Evolutionary conservation across 805 yeast species (phyloP), one percentile per base, ranked within the genome.

Genomic region (Isabelozyma rhagii): DNA sequence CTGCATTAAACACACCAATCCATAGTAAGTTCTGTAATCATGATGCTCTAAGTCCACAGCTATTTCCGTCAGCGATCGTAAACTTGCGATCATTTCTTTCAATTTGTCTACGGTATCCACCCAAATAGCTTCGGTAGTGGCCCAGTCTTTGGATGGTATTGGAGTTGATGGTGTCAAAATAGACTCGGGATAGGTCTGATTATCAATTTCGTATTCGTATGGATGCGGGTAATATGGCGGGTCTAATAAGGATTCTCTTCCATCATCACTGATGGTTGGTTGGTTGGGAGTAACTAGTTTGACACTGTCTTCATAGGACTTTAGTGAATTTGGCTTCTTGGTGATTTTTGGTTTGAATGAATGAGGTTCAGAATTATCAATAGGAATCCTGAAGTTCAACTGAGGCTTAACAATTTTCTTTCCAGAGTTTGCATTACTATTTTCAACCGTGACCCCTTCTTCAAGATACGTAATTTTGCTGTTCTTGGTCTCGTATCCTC

Each of bases 31-130:
- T 65, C 97, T 79, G 64, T 80, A 87, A 62, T 92, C 97, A 63
- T 94, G 99, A 67, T 94, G 99, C 63, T 94, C 99, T 52, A 94
- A 79, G 75, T 94, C 99, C 13, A 94, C 86, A 1, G 98, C 99
- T 39, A 94, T 80, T 49, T 82, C 96, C 2, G 74, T 68, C 49
- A 77, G 75, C 3, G 64, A 61, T 46, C 66, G 63, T 43, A 94
- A 72, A 6, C 76, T 79, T 0, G 68, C 62, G 1, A 89, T 55
- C 86, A 94, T 80, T 5, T 62, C 66, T 1, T 69, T 58, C 25
- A 94, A 64, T 21, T 72, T 68, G 18, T 77, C 83, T 0, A 71
- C 67, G 1, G 78, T 74, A 54, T 87, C 91, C 0, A 94, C 87
- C 89, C 94, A 89, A 2, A 72, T 76, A 11, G 93, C 85, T 11